Conservation (phyloP, 108 stramenopile genomes). For the Mayamaea pseudoterrestris region DNA sequence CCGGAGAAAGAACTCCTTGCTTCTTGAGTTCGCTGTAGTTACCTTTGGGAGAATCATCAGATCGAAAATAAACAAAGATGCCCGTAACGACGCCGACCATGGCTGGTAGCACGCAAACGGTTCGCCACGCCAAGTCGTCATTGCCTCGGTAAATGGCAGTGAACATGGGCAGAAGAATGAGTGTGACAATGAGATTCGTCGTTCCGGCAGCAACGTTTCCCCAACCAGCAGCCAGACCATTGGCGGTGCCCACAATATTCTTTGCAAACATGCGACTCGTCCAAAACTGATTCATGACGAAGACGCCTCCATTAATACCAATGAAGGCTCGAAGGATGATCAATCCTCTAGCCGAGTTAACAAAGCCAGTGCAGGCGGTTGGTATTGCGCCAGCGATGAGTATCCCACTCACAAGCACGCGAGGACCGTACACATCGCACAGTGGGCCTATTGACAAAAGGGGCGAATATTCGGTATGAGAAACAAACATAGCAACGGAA, state of each 20-base stretch:
- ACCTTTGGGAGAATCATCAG: conserved; percentile 62
- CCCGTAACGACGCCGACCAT: conserved; percentile 25
- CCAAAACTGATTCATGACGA: conserved; percentile 73
- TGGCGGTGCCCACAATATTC: conserved; percentile 56
- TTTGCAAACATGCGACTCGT: conserved; percentile 51
- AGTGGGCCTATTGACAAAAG: conserved; percentile 66
- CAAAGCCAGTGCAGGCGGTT: conserved; percentile 68
- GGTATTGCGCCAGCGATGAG: conserved; percentile 59
- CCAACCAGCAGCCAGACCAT: conserved; percentile 67
- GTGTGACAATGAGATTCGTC: conserved; percentile 42
- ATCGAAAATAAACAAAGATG: conserved; percentile 19
- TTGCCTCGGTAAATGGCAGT: conserved; percentile 13
- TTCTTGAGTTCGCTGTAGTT: conserved; percentile 47
- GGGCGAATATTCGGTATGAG: too few relatives aligned
- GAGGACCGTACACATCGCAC: conserved; percentile 70
- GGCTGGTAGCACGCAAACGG: conserved; percentile 57
- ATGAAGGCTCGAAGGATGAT: conserved; percentile 63
- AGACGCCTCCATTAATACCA: conserved; percentile 72
- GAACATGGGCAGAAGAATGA: conserved; percentile 37
- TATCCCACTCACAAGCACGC: conserved; percentile 49
- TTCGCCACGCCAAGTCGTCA: conserved; percentile 42
- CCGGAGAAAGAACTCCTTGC: conserved; percentile 33
- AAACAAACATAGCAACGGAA: too few relatives aligned
- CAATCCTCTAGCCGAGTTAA: conserved; percentile 56
- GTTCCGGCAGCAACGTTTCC: conserved; percentile 63